Base-by-base conservation (phyloP, 768 basidiomycete genomes). In the Calocybe indica region DNA sequence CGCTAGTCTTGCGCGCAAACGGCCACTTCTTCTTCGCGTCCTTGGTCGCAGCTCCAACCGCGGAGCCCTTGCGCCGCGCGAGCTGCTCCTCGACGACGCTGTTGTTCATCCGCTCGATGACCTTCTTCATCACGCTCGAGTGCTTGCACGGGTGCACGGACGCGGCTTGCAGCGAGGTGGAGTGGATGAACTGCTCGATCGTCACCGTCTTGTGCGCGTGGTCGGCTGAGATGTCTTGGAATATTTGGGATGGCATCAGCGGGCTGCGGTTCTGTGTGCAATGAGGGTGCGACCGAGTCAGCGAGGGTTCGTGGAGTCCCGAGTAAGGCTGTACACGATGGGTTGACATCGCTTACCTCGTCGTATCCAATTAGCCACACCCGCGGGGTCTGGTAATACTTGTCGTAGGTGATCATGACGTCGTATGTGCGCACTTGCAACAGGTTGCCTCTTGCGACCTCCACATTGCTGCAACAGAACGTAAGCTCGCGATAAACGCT, bases 341-440 rank as follows among this genome's bases (percentile, higher is more conserved):
- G 43, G 48, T 31, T 15, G 44, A 41, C 10, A 40, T 15, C 30
- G 14, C 54, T 48, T 52, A 89, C 92, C 81, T 98, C 96, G 62
- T 97, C 94, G 62, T 97, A 97, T 13, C 96, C 96, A 54, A 94
- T 80, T 50, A 99, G 70, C 96, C 96, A 99, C 63, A 97, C 88
- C 56, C 95, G 82, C 15, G 96, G 96, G 9, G 94, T 97, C 66
- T 98, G 96, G 68, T 99, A 98, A 68, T 94, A 95, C 72, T 98
- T 99, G 79, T 99, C 96, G 66, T 98, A 99, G 41, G 91, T 92
- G 73, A 99, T 98, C 87, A 96, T 91, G 59, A 97, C 94, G 65
- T 99, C 96, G 72, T 99, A 99, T 8, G 95, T 99, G 60, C 96
- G 82, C 36, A 98, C 92, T 76, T 94, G 91, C 37, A 98, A 73